phyloP scores from a whole-genome alignment of 2,329 filamentous ascomycete species.

The Mycosphaerella arachidis region DNA sequence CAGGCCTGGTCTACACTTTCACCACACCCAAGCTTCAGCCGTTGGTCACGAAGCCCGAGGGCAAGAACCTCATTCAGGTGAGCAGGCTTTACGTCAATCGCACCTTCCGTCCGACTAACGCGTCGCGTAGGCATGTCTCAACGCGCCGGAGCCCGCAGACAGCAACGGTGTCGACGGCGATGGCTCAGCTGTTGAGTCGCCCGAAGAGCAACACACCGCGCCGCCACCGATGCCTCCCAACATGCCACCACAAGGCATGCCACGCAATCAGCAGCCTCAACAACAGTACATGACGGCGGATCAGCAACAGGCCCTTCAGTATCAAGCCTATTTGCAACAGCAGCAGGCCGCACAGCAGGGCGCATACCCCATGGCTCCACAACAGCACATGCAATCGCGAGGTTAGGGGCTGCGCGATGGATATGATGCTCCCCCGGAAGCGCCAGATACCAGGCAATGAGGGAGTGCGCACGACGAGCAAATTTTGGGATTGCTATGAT shows the following conservation, averaged over 20 bases:
- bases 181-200: constrained; percentile 65
- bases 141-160: constrained; percentile 85
- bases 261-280: constrained; percentile 26
- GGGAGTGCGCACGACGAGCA: neutral
- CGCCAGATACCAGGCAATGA: neutral
- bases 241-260: constrained; percentile 32
- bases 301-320: constrained; percentile 37
- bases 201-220: constrained; percentile 77
- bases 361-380: constrained; percentile 36
- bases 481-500: neutral
- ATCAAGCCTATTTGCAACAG: constrained; percentile 38
- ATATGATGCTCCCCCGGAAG: neutral
- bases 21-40: constrained; percentile 98
- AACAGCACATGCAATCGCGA: constrained; percentile 32
- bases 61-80: constrained; percentile 99
- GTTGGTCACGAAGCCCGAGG: constrained; percentile 94
- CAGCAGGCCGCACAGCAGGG: constrained; percentile 34
- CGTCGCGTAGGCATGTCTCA: constrained; percentile 75
- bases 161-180: constrained; percentile 55
- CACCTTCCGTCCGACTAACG: constrained; percentile 23
- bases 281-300: constrained; percentile 36
- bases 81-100: constrained; percentile 20
- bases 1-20: constrained; percentile 95
- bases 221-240: constrained; percentile 31
- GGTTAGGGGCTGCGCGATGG: constrained; percentile 17